Conservation (phyloP, 768 basidiomycete species). For the Hirschioporus abietinus region DNA sequence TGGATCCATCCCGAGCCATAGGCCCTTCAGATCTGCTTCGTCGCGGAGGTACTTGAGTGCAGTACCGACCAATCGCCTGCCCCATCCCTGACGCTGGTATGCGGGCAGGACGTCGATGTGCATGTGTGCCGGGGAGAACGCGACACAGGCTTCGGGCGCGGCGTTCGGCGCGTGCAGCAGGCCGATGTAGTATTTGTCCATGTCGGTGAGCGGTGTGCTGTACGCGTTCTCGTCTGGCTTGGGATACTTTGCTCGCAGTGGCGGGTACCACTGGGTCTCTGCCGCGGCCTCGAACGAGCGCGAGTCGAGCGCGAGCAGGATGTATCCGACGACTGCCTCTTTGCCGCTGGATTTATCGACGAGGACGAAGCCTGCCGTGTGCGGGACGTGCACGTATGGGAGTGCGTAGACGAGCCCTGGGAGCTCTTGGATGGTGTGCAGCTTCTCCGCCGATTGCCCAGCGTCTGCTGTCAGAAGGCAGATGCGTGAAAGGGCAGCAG, state of each 20-base stretch:
- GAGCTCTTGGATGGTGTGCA: conserved; percentile 59
- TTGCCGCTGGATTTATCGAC: conserved; percentile 35
- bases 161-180: conserved; percentile 30
- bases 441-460: conserved; percentile 56
- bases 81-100: conserved; percentile 68
- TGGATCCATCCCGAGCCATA: conserved; percentile 70
- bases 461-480: conserved; percentile 73
- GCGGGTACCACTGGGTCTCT: conserved; percentile 60
- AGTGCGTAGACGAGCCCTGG: conserved; percentile 70
- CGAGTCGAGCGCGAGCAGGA: conserved; percentile 63
- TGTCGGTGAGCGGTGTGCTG: conserved; percentile 18
- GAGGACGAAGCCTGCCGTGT: conserved; percentile 70
- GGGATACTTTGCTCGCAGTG: conserved; percentile 51
- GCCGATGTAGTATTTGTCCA: conserved; percentile 37
- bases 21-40: conserved; percentile 35
- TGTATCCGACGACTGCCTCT: conserved; percentile 59
- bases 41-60: conserved; percentile 52
- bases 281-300: conserved; percentile 55
- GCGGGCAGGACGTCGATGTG: conserved; percentile 68
- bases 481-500: conserved; percentile 55
- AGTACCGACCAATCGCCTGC: conserved; percentile 51
- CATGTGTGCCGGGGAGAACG: conserved; percentile 67
- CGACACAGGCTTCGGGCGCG: conserved; percentile 48
- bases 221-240: conserved; percentile 18
- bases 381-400: conserved; percentile 63